Evolutionary conservation across 441 rosid genomes (phyloP), one percentile per base, ranked within the genome.

Genomic region (Manihot esculenta): DNA sequence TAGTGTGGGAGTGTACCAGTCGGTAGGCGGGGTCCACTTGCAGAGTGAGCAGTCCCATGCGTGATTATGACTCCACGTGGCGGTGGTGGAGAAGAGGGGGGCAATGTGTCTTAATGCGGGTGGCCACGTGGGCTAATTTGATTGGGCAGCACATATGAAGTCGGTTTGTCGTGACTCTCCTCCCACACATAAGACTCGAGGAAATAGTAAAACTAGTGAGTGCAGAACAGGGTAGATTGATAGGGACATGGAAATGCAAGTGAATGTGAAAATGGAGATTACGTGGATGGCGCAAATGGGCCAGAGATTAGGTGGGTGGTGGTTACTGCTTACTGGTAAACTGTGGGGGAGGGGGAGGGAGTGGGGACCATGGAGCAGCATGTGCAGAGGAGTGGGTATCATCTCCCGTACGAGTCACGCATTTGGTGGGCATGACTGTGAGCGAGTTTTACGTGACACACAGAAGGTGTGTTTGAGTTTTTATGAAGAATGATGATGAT

Each of bases 51-150:
- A 62, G 71, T 47, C 54, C 75, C 83, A 80, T 69, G 84, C 80
- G 83, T 64, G 83, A 78, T 72, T 30, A 69, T 81, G 78, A 78
- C 75, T 71, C 75, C 78, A 78, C 80, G 85, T 76, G 80, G 85
- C 87, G 21, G 55, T 17, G 70, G n/a, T 21, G 66, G 69, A 33
- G 55, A 62, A 50, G n/a, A 13, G 55, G 62, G 33, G 49, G 42
- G 42, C 42, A 35, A 6, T 5, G 75, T 48, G 30, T 47, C 73
- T 65, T 54, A 68, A 71, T 35, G 63, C 17, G 44, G 18, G 66
- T n/a, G 72, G 24, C 68, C 79, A 77, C 83, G 84, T 83, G 88
- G 83, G 74, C 24, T 20, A 3, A 12, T 27, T 38, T 65, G 1
- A 74, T 72, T 49, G 81, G 78, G 10, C 0, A 53, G 30, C 42